Base-by-base conservation (phyloP, 2,329 filamentous ascomycete species). In the Fusarium sp. region DNA sequence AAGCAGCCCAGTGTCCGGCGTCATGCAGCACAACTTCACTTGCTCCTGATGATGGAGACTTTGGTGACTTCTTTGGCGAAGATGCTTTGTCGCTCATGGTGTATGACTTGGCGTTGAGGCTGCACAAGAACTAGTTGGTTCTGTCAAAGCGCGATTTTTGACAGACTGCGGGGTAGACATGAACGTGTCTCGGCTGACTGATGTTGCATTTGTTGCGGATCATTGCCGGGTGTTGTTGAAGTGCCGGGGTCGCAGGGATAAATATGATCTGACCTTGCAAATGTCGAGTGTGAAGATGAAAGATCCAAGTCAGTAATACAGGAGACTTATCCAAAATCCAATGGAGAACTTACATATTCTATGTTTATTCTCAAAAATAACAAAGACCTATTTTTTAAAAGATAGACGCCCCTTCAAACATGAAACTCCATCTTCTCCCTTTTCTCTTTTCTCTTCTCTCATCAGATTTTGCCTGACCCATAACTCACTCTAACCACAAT, bases 1-100 rank as follows among this genome's bases (percentile, higher is more conserved):
- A 5, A 0, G 38, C 28, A 1, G 57, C 65, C 65, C 65, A 68
- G 13, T 68, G 65, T 2, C 55, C 65, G n/a, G 30, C 65, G 11
- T 39, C 50, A 4, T 68, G 65, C 4, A 68, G 50, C 16, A 20
- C 48, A 5, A 66, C 38, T 3, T 51, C 28, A 51, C 65, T 35
- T 1, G 33, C 65, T 16, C 33, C 36, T 20, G 42, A 35, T 1
- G 64, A 61, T 8, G 64, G 61, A 20, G 64, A 67, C 18, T n/a
- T 53, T 9, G 65, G 63, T 16, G 64, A 68, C 31, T 22, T 45
- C 14, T 68, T 68, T 4, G 64, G 65, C 1, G 57, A 50, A 0
- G 56, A 28, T 10, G 33, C 33, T 18, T 38, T 61, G 26, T 61
- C 61, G 26, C 55, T 64, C 61, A 64, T 61, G 22, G 26, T 35